Base-by-base conservation (phyloP, 2,329 filamentous ascomycete genomes). In the Beauveria sp. region DNA sequence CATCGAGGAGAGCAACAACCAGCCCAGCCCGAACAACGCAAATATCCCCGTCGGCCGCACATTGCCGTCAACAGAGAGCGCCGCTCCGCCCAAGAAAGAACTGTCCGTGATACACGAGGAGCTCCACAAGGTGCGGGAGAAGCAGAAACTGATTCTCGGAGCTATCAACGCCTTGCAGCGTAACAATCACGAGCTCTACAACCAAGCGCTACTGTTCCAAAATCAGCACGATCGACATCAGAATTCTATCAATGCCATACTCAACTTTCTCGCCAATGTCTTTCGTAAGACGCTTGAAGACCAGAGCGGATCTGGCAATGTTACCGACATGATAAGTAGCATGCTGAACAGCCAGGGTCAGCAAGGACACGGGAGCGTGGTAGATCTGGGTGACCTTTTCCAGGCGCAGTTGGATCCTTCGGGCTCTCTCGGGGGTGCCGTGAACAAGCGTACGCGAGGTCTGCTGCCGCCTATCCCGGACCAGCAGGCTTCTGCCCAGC, bases 191-290 rank as follows among this genome's bases (percentile, higher is more conserved):
- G 87, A 93, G 64, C 83, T 97, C 34, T 96, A 92, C 69, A 88
- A 90, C 61, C 92, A 97, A 73, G 92, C 93, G 0, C 83, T 90
- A 50, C 87, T 90, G 62, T 97, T 97, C 71, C 92, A 97, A 73
- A 89, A 85, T 62, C 86, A 96, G 70, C 93, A 97, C 70, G 92
- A 93, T 67, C 87, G 94, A n/a, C 94, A 99, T 70, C 94, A 99
- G 71, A 96, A 93, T 71, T 97, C 93, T 0, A 97, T 99, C 75
- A 97, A 97, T 70, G 93, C 93, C n/a, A 97, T 99, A 64, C 82
- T 99, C 47, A 96, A 92, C 55, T 97, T 99, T 73, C 82, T 99
- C 22, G 94, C 93, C 51, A 97, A 96, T 14, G 93, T 99, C 47
- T 99, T 97, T 76, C 89, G 96, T 64, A 89, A 96, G 69, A 96